Evolutionary conservation across 1,284 basidiomycete species (phyloP).

Genomic region (Vanrija sp.): DNA sequence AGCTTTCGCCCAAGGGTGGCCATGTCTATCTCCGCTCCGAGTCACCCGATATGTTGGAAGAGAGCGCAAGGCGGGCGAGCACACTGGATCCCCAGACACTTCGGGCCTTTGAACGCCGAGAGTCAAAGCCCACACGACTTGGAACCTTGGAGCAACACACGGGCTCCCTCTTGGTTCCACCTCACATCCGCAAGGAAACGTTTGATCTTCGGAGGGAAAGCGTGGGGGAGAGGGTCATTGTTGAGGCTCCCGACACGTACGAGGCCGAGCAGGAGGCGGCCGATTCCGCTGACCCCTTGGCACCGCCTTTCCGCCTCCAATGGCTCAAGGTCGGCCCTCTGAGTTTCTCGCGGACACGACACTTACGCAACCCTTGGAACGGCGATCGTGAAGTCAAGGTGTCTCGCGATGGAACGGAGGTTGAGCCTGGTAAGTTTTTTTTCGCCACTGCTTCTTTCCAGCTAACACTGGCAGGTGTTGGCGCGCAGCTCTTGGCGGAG

Average conservation of each 20-base stretch:
- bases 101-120: conserved; percentile 9
- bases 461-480: conserved; percentile 53
- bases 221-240: background rate
- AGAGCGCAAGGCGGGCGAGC: conserved; percentile 10
- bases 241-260: background rate
- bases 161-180: too few species aligned
- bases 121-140: conserved; percentile 6
- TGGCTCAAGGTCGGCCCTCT: conserved; percentile 74
- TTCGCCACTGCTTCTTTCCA: background rate
- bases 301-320: conserved; percentile 74
- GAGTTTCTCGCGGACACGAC: conserved; percentile 72
- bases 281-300: conserved; percentile 49
- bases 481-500: conserved; percentile 66
- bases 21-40: conserved; percentile 10
- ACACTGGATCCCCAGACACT: conserved; percentile 38
- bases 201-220: background rate
- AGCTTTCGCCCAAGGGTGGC: too few species aligned
- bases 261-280: background rate
- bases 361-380: conserved; percentile 89
- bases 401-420: conserved; percentile 85
- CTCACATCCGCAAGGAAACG: conserved; percentile 2
- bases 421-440: conserved; percentile 62
- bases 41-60: conserved; percentile 18
- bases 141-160: background rate
- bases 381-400: conserved; percentile 86